Evolutionary conservation across 2,329 filamentous ascomycete genomes (phyloP), one percentile per base, ranked within the genome.

Genomic region (Cladosporium phlei): DNA sequence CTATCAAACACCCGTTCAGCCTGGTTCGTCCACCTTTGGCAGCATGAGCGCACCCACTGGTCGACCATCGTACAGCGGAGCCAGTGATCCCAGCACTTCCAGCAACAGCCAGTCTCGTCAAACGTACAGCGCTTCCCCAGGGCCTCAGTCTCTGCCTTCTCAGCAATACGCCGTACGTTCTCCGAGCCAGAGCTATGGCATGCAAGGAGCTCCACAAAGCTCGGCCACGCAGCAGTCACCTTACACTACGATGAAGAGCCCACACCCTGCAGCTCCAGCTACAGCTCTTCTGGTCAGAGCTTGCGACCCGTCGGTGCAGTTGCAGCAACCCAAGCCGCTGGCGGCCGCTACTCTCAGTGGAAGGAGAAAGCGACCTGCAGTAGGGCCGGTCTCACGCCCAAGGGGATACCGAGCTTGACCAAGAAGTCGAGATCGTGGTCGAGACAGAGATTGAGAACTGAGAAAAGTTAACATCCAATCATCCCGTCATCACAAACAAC

Each of bases 101-200:
- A 47, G 55, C n/a, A 58, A 59, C 37, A 51, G 51, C n/a, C 59
- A 54, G 32, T 24, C 51, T 7, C 58, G 56, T 37, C 53, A 53
- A 16, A 54, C 53, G 25, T 62, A 63, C 47, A 47, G 55, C 19
- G 54, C 50, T 25, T 45, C 59, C 9, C 47, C 47, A 20, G 21
- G 16, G 19, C 16, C 42, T 25, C 47, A 46, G 9, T 27, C 47
- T 5, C 19, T 50, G 1, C 38, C 52, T 3, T 48, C 57, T 4
- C 57, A 60, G 38, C 47, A 51, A 12, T 63, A 63, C 45, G 54
- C 59, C 10, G 58, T 63, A 5, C 56, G 59, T 9, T 63, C 60
- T 19, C 60, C 60, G 2, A 51, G 53, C 1, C 59, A 61, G 38
- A 53, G 47, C 29, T 62, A 62, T 37, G 52, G 58, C 8, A 54